Base-by-base conservation (phyloP, 352 stramenopile species). In the Blastocystis sp. region DNA sequence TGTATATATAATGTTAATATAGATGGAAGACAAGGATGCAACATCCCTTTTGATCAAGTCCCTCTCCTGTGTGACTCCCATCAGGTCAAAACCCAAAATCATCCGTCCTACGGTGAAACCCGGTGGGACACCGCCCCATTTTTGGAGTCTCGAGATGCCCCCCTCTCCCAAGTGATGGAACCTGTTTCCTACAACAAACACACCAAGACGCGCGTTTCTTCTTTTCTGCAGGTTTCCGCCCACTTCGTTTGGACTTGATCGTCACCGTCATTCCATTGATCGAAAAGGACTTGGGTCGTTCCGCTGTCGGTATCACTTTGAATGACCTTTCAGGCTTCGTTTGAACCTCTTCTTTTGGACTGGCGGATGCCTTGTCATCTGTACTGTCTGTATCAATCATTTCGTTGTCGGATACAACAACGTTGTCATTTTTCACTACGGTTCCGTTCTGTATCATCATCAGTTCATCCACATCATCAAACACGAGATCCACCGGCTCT, bases 261-360 rank as follows among this genome's bases (percentile, higher is more conserved):
- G 61, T 72, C 2, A 72, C 61, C 42, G 36, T 72, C 61, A 72
- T 72, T 46, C 61, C 61, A 21, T 72, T 72, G 7, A 72, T 36
- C 21, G 34, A 27, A 32, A 72, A 72, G 14, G 61, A 48, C n/a
- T 42, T n/a, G 4, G 34, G 16, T 21, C 40, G 36, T 4, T 72
- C 34, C 34, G 21, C 42, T 48, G 61, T 24, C 18, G 24, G 34
- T 3, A 44, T 24, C 21, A 72, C 61, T 21, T 72, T 72, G 24
- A 27, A 36, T 21, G 16, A 27, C 42, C 14, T 46, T 32, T 72
- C 42, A 18, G 29, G 27, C 18, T 48, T 44, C 61, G 11, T 48
- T 27, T 72, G 36, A 18, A 49, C 61, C 6, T 72, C 61, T n/a
- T 49, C 34, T 72, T 24, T 44, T n/a, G n/a, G n/a, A n/a, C n/a